These are phyloP conservation scores for Podospora anserina DNA, from an alignment of 495 filamentous ascomycete genomes.

Conservation along the genomic window DNA sequence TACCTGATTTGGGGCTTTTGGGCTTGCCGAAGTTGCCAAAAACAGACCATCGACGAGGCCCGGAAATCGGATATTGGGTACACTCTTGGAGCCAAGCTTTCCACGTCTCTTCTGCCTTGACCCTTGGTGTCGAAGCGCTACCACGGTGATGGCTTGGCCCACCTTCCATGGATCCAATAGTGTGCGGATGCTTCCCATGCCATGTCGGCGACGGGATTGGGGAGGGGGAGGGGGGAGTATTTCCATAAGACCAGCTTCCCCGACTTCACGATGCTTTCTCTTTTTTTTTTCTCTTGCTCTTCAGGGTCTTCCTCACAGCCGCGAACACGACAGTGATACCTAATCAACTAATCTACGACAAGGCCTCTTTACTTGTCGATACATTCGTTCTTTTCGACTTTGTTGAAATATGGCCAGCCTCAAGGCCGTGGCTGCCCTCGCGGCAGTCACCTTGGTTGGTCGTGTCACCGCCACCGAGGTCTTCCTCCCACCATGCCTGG, in stretches of 20 bases:
- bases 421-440: conserved; percentile 30
- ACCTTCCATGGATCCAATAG: conserved; percentile 6
- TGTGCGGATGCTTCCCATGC: not conserved
- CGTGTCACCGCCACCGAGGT: conserved; percentile 36
- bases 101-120: not conserved
- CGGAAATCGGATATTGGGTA: not conserved
- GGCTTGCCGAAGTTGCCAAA: not conserved
- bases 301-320: conserved; percentile 2
- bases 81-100: not conserved
- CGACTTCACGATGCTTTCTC: not conserved
- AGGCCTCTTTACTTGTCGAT: conserved; percentile 1
- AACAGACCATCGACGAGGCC: not conserved
- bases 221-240: not conserved
- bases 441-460: conserved; percentile 32
- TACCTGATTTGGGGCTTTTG: not conserved
- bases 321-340: not conserved
- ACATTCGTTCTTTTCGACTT: conserved; percentile 9
- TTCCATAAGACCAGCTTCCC: conserved; percentile 3
- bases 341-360: conserved; percentile 10
- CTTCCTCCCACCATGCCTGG: conserved; percentile 40
- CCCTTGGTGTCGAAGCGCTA: not conserved
- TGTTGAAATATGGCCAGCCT: conserved; percentile 24
- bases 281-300: not conserved
- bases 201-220: not conserved
- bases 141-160: conserved; percentile 1